phyloP scores from a whole-genome alignment of 805 yeast genomes.

The Candida methanosorbosa region DNA sequence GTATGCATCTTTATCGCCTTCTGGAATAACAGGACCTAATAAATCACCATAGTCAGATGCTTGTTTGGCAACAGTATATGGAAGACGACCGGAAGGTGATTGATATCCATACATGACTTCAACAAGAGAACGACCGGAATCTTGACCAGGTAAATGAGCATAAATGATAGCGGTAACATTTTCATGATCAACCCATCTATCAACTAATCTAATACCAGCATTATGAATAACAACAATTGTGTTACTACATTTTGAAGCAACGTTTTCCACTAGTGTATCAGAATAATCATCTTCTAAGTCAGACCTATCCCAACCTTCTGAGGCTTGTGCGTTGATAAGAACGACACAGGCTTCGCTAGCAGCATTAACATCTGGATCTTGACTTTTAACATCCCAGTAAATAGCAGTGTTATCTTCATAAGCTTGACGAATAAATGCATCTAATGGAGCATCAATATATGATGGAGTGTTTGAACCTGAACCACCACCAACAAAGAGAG shows the following conservation, averaged over 20 bases:
- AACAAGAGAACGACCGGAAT: slow-evolving; percentile 47
- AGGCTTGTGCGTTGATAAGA: slow-evolving; percentile 45
- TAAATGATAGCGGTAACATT: slow-evolving; percentile 50
- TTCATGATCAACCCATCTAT: slow-evolving; percentile 44
- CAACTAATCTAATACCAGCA: slow-evolving; percentile 54
- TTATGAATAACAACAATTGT: slow-evolving; percentile 53
- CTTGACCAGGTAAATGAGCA: slow-evolving; percentile 26
- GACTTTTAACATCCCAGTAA: slow-evolving; percentile 18
- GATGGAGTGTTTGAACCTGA: slow-evolving; percentile 52
- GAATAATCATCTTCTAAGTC: slow-evolving; percentile 47
- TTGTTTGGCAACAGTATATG: slow-evolving; percentile 54
- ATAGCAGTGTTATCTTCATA: slow-evolving; percentile 8
- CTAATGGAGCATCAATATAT: slow-evolving; percentile 48
- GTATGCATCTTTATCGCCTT: slow-evolving; percentile 20
- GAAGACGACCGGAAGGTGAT: slow-evolving; percentile 57
- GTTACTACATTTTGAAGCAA: slow-evolving; percentile 41
- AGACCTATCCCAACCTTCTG: slow-evolving; percentile 50
- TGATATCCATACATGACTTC: slow-evolving; percentile 51
- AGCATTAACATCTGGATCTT: slow-evolving; percentile 37
- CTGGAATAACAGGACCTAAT: slow-evolving; percentile 20
- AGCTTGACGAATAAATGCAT: slow-evolving; percentile 43
- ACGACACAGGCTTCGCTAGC: slow-evolving; percentile 42
- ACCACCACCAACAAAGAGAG: slow-evolving; percentile 56
- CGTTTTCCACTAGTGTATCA: slow-evolving; percentile 39
- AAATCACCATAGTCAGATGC: slow-evolving; percentile 32